Base-by-base conservation (phyloP, 2,329 filamentous ascomycete species). In the Microsporum audouinii region DNA sequence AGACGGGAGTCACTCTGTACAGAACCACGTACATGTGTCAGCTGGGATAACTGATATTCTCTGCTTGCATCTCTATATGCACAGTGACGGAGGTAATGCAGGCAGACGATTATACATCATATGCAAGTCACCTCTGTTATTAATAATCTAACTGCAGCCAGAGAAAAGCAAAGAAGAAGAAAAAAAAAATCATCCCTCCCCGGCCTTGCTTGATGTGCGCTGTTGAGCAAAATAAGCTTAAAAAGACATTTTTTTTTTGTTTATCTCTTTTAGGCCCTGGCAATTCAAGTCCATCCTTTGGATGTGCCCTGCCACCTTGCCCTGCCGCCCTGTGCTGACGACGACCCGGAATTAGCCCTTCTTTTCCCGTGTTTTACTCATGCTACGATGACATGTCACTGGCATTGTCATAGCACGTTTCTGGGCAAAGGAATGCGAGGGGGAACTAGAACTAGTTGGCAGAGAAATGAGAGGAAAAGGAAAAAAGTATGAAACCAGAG, bases 171-270 rank as follows among this genome's bases (percentile, higher is more conserved):
- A 53, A 31, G 47, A 34, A 53, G 12, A 53, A 31, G 29, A 33
- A 34, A n/a, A 55, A 34, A 55, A 29, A 55, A 55, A 55, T 14
- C 33, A 55, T 5, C 39, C 5, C 39, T 43, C 5, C 33, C 47
- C 29, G 34, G 49, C 4, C 49, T 10, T 49, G 45, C 17, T 31
- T 29, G 14, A 34, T 55, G 12, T 17, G 31, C 49, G n/a, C 34
- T n/a, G 31, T 31, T 55, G 29, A 55, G 49, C 33, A 29, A 55
- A 55, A 55, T 55, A 55, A 55, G 49, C 49, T 55, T 55, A 55
- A 55, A 55, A 55, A 34, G 49, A 55, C 49, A 55, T 55, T 55
- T 55, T 55, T 23, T 55, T 29, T 55, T 23, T 36, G 23, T 55
- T 6, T 31, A 3, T 31, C 33, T 49, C 12, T 34, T 12, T 14